phyloP scores from a whole-genome alignment of 2,329 filamentous ascomycete genomes.

The Pestalotiopsis sp. region DNA sequence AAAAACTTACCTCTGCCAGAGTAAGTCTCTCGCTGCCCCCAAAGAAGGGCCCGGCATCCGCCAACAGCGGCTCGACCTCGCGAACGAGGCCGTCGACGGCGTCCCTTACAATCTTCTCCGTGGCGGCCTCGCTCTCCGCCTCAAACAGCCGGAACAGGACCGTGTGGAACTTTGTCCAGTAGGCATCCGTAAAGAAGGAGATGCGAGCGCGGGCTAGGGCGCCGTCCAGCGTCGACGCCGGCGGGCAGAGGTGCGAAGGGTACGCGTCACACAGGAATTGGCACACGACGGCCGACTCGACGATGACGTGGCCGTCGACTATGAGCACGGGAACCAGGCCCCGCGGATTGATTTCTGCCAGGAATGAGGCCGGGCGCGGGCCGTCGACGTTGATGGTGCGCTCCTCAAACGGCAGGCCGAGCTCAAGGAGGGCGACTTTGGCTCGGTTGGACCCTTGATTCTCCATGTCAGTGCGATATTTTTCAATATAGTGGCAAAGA shows the following conservation, averaged over 20 bases:
- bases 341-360: slow-evolving; percentile 15
- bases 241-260: slow-evolving; percentile 15
- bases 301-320: slow-evolving; percentile 11
- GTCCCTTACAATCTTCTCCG: slow-evolving; percentile 11
- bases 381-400: slow-evolving; percentile 17
- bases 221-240: slow-evolving; percentile 12
- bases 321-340: slow-evolving; percentile 16
- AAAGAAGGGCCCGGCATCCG: slow-evolving; percentile 16
- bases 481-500: too few species aligned
- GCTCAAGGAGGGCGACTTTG: slow-evolving; percentile 14
- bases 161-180: slow-evolving; percentile 17
- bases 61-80: slow-evolving; percentile 17
- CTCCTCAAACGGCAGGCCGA: slow-evolving; percentile 16
- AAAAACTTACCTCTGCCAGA: slow-evolving; percentile 15
- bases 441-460: slow-evolving; percentile 16
- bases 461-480: background rate
- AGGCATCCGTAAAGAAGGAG: slow-evolving; percentile 17
- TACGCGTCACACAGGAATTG: slow-evolving; percentile 15
- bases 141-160: slow-evolving; percentile 14
- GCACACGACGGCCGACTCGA: slow-evolving; percentile 18
- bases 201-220: slow-evolving; percentile 16
- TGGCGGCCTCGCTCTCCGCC: slow-evolving; percentile 5
- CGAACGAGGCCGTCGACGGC: slow-evolving; percentile 10
- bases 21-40: slow-evolving; percentile 15
- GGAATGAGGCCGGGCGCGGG: slow-evolving; percentile 13